Percentiles rank a stretch among this genome's conserved stretches.
phyloP scores from a whole-genome alignment of 108 stramenopile species.

The Hondaea fermentalgiana region DNA sequence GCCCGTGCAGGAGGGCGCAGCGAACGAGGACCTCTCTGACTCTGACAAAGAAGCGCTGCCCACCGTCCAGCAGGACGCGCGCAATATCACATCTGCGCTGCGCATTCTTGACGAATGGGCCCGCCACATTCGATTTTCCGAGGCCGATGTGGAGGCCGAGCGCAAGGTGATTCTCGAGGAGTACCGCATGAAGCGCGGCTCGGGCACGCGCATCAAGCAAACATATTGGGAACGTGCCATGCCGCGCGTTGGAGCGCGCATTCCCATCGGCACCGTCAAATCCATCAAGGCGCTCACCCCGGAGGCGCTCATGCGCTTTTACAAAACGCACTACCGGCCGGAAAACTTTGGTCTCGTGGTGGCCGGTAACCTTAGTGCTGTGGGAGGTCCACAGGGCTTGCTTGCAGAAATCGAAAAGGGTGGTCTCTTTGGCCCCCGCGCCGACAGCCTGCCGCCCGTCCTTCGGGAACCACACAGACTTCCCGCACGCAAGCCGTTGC shows the following conservation, averaged over 20 bases:
- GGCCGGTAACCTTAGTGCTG: background rate
- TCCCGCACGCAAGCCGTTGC: background rate
- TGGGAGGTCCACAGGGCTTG: background rate
- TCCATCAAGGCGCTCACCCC: background rate
- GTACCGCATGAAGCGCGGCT: background rate
- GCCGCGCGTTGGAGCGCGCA: background rate
- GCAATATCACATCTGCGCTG: background rate
- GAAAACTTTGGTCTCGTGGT: background rate
- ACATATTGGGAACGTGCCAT: background rate
- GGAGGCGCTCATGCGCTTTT: background rate
- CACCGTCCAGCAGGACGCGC: background rate
- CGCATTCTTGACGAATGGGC: background rate
- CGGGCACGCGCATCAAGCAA: background rate
- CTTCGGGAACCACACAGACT: background rate
- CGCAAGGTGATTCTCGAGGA: slow-evolving; percentile 9
- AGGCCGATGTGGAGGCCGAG: slow-evolving; percentile 15
- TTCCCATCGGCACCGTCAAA: slow-evolving; percentile 5
- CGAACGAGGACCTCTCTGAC: too few species aligned
- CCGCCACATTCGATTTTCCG: background rate
- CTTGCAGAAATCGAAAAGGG: background rate
- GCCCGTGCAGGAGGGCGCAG: background rate
- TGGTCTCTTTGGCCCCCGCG: background rate
- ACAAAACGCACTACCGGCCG: background rate
- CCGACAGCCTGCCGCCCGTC: background rate
- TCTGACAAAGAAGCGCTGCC: background rate